Evolutionary conservation across 176 grass and related monocot species (phyloP), one percentile per base, ranked within the genome.

Genomic region (Avena eriantha): DNA sequence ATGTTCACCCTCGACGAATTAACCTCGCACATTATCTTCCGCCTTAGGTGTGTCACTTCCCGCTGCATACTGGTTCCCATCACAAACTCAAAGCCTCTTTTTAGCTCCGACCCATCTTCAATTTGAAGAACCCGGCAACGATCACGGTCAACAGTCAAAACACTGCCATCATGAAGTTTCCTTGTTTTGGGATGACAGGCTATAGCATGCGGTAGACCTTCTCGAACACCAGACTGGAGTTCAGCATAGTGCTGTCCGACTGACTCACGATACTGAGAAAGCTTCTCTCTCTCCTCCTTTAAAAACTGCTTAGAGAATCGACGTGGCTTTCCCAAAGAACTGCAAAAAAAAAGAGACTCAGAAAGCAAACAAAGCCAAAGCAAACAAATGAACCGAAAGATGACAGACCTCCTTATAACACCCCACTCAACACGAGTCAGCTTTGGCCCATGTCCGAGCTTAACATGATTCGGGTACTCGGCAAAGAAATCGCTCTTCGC

Each of bases 281-380:
- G 77, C 79, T 98, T 98, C 36, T 90, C 90, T 88, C 93, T 94
- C 90, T 98, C 96, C 78, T 98, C 96, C 2, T 88, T 55, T 76
- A 98, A 84, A 90, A 98, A 98, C 11, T 91, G 82, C 65, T 90
- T 95, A 4, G 96, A 95, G 18, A 98, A 85, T 73, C 96, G 86
- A 47, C 96, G 96, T 71, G 96, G 96, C 79, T 98, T 98, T 82
- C 96, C 96, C 78, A 98, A 88, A 95, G 96, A 98, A 83, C 93
- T 98, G 82, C 91, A 86, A 83, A 86, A 91, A 91, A 82, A 83
- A 82, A 80, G 65, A 73, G 53, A 47, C 58, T 87, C 29, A 90
- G 48, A 17, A 83, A 59, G 49, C 35, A 78, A 83, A 16, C 34
- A 47, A 12, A 76, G 49, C 10, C 85, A 29, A 83, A n/a, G 83